Conservation (phyloP, 2,329 filamentous ascomycete genomes). For the Aspergillus awamori region DNA sequence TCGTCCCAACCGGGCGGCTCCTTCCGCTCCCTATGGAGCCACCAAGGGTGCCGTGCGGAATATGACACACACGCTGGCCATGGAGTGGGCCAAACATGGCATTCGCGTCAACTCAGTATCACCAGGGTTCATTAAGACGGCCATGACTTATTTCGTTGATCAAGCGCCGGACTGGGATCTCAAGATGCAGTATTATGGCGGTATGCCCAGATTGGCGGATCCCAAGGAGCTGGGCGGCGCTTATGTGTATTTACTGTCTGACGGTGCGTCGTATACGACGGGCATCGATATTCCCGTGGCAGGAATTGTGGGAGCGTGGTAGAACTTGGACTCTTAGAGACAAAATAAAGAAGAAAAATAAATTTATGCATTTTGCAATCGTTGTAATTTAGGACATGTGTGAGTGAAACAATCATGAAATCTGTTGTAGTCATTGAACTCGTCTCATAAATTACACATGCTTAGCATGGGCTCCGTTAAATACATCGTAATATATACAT, state of each 20-base stretch:
- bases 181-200: conserved; percentile 58
- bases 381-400: too few species aligned
- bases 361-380: too few species aligned
- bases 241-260: conserved; percentile 53
- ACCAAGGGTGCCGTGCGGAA: conserved; percentile 46
- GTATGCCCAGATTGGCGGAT: conserved; percentile 56
- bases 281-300: conserved; percentile 52
- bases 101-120: conserved; percentile 49
- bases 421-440: too few species aligned
- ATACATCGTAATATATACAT: too few species aligned
- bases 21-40: conserved; percentile 51
- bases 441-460: too few species aligned
- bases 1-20: conserved; percentile 44
- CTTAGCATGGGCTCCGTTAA: too few species aligned
- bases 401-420: too few species aligned
- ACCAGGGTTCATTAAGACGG: conserved; percentile 27
- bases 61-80: conserved; percentile 39
- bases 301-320: too few species aligned
- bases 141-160: conserved; percentile 55
- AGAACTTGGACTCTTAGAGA: too few species aligned
- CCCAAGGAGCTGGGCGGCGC: conserved; percentile 56
- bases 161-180: conserved; percentile 54
- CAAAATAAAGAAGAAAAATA: too few species aligned
- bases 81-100: conserved; percentile 51
- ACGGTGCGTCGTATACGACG: conserved; percentile 53